Percentiles rank a stretch among this genome's conserved stretches.
phyloP scores from a whole-genome alignment of 2,329 filamentous ascomycete species.

The Colletotrichum zoysiae region DNA sequence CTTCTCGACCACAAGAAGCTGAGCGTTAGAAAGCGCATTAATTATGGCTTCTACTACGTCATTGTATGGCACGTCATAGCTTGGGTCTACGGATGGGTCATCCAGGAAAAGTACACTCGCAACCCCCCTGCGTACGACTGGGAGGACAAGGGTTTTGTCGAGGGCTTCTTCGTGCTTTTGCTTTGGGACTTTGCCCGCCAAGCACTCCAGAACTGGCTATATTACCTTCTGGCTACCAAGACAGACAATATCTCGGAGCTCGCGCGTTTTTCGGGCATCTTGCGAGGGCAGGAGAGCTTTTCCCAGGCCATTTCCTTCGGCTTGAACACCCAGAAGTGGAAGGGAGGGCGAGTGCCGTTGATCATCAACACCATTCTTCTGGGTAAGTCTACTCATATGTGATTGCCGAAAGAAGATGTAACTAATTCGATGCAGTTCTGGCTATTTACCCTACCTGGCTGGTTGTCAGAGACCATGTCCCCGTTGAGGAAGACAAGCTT shows the following conservation, averaged over 20 bases:
- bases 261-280: constrained; percentile 54
- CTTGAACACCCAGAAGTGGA: constrained; percentile 54
- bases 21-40: constrained; percentile 56
- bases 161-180: constrained; percentile 62
- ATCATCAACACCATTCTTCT: constrained; percentile 55
- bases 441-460: constrained; percentile 48
- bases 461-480: constrained; percentile 48
- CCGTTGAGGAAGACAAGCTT: constrained; percentile 44
- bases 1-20: constrained; percentile 57
- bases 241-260: constrained; percentile 68
- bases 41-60: constrained; percentile 59
- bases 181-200: constrained; percentile 65
- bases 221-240: constrained; percentile 67
- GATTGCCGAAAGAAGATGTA: background rate
- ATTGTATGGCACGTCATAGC: constrained; percentile 58
- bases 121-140: constrained; percentile 56
- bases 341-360: constrained; percentile 54
- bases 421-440: constrained; percentile 44
- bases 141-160: constrained; percentile 56
- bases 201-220: constrained; percentile 67
- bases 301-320: constrained; percentile 56
- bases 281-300: constrained; percentile 57
- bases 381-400: constrained; percentile 45
- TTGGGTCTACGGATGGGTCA: constrained; percentile 66
- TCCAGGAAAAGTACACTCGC: constrained; percentile 63